Base-by-base conservation (phyloP, 1,284 basidiomycete genomes). In the Sparassis latifolia region DNA sequence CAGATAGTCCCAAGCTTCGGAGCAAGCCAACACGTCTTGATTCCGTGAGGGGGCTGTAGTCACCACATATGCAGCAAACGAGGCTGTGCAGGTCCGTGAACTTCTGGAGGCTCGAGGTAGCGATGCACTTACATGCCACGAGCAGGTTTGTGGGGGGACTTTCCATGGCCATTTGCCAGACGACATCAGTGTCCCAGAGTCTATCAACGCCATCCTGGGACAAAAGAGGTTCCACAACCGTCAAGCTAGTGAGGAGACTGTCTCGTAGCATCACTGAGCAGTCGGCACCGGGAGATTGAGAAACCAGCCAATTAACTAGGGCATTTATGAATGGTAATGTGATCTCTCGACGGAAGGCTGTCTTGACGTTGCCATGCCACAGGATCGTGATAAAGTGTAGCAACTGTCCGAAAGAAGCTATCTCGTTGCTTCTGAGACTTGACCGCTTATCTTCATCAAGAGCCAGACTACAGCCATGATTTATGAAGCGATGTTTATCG, bases 1-100 rank as follows among this genome's bases (percentile, higher is more conserved):
- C 42, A 87, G 61, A 57, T 76, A 72, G 48, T 78, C 68, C 76
- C 80, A 80, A 38, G 75, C 72, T 59, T 84, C 82, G 2, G 72
- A 65, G 48, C 67, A 69, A 33, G 63, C 59, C 33, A 82, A 59
- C 4, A 68, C 49, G 47, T 75, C 70, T 39, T 57, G 58, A 9
- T 53, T 42, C n/a, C 42, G 51, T 20, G 56, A 54, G 10, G 52
- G 52, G 10, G 62, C 56, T 10, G 62, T 55, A 5, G 51, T 62
- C 9, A 66, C 52, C 35, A 83, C 59, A 56, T 77, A 79, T 33
- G 71, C 61, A 5, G 83, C 69, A 55, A 85, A 73, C 4, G 74
- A 70, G 49, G 74, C 82, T 86, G 39, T 31, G 49, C 9, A 44
- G 9, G 9, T 27, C n/a, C 2, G 31, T 53, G 9, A 58, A 49